Conservation (phyloP, 257 asterid genomes). For the Solanum infundibuliforme region DNA sequence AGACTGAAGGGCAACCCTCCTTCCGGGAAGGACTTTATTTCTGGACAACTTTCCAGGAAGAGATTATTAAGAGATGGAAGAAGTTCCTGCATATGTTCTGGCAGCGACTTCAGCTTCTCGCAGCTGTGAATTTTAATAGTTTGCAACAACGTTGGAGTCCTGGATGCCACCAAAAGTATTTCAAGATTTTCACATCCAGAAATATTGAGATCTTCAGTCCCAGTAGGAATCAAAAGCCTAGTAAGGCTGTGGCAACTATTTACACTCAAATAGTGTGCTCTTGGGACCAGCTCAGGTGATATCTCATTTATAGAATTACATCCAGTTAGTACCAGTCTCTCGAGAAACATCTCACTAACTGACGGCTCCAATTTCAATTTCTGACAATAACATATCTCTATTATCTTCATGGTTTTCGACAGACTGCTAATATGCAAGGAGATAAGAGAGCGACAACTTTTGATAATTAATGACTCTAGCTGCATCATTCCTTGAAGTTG, state of each 20-base stretch:
- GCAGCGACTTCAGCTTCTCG: not conserved
- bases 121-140: fast-evolving
- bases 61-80: not conserved
- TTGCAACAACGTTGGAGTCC: not conserved
- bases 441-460: not conserved
- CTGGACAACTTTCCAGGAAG: fast-evolving
- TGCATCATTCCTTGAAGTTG: not conserved
- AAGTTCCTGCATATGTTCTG: not conserved
- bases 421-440: not conserved
- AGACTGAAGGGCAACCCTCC: not conserved
- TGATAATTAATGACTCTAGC: too few species aligned
- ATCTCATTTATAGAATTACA: not conserved
- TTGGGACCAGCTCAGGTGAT: not conserved
- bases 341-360: not conserved
- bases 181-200: not conserved
- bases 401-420: not conserved
- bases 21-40: not conserved
- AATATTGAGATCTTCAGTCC: not conserved
- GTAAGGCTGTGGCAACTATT: fast-evolving
- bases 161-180: not conserved
- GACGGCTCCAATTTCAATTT: not conserved
- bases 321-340: fast-evolving
- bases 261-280: not conserved
- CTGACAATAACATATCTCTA: fast-evolving
- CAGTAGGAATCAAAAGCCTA: not conserved